Percentiles rank a stretch among this genome's conserved stretches.
Evolutionary conservation across 2,329 filamentous ascomycete species (phyloP).

Genomic region (Lasiodiplodia theobromae): DNA sequence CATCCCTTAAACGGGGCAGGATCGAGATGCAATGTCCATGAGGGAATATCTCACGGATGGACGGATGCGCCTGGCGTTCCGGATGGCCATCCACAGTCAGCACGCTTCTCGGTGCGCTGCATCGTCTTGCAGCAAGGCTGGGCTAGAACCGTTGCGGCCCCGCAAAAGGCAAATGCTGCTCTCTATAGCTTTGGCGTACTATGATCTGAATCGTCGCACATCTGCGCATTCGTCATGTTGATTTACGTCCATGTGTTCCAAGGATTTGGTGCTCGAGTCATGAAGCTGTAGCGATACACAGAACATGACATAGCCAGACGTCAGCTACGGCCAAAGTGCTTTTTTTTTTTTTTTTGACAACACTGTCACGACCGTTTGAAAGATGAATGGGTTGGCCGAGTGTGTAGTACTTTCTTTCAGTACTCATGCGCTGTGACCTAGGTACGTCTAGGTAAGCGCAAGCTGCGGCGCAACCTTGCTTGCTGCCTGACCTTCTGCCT

Average conservation of each 20-base stretch:
- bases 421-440: background rate
- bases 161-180: too few species aligned
- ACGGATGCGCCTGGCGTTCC: constrained; percentile 7
- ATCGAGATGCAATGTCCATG: background rate
- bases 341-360: background rate
- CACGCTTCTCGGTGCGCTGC: background rate
- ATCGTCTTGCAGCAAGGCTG: too few species aligned
- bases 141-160: too few species aligned
- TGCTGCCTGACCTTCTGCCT: constrained; percentile 26
- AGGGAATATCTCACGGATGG: constrained; percentile 1
- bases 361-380: background rate
- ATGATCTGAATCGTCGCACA: too few species aligned
- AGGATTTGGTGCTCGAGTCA: background rate
- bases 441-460: background rate
- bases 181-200: too few species aligned
- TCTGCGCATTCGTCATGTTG: too few species aligned
- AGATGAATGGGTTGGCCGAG: background rate
- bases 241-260: background rate
- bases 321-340: background rate
- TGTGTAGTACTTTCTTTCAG: background rate
- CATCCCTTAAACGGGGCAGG: background rate
- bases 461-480: background rate
- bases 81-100: background rate
- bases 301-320: background rate
- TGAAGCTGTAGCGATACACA: background rate